Conservation (phyloP, 2,329 filamentous ascomycete species). For the Fusarium sp. region DNA sequence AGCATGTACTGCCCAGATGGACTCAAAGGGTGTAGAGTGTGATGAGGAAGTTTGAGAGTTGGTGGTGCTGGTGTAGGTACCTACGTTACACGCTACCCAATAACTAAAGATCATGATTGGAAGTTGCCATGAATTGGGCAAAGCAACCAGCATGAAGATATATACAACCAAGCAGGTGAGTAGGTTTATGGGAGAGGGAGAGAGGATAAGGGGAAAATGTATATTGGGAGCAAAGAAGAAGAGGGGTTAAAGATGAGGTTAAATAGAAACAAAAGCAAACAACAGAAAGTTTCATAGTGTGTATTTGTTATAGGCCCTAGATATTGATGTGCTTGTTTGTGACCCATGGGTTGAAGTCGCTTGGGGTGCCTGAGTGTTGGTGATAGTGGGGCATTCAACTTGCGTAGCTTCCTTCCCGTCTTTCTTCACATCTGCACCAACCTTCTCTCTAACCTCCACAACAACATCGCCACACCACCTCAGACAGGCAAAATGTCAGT, state of each 20-base stretch:
- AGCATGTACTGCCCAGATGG: too few relatives aligned
- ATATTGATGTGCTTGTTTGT: neutral
- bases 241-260: neutral
- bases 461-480: neutral
- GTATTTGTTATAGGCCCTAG: neutral
- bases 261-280: neutral
- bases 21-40: too few relatives aligned
- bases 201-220: too few relatives aligned
- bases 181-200: neutral
- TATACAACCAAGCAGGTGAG: neutral
- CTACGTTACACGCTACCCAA: neutral
- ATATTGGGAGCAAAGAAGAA: neutral
- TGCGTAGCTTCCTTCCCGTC: neutral
- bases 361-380: neutral
- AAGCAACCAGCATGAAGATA: neutral
- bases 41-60: too few relatives aligned
- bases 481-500: slow-evolving; percentile 66
- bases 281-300: neutral
- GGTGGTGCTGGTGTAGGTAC: too few relatives aligned
- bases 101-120: accelerated
- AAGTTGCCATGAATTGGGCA: neutral
- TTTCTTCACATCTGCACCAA: neutral
- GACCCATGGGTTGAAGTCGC: neutral
- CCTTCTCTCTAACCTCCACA: neutral
- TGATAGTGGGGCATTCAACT: neutral